Percentiles rank a stretch among this genome's conserved stretches.
These are phyloP conservation scores for Bathelium albidoporum DNA, from an alignment of 495 filamentous ascomycete genomes.

Conservation along the genomic window DNA sequence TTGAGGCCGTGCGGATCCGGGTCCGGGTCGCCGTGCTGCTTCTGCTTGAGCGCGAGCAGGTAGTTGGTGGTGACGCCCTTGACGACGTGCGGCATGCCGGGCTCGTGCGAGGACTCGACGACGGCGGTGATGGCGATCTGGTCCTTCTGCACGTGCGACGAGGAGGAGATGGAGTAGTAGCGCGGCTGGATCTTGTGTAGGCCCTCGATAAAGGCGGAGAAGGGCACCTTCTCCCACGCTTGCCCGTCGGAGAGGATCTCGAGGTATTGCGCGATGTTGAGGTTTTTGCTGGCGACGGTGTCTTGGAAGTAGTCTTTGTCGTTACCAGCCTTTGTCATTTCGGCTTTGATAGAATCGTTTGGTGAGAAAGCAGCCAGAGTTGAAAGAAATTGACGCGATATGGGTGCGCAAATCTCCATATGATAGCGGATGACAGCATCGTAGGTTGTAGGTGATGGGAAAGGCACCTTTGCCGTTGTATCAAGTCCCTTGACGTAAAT, in stretches of 20 bases:
- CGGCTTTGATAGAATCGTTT: conserved; percentile 67
- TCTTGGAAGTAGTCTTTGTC: conserved; percentile 97
- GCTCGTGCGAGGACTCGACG: conserved; percentile 70
- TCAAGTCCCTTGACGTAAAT: conserved; percentile 88
- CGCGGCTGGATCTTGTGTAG: conserved; percentile 90
- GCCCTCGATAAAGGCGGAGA: conserved; percentile 90
- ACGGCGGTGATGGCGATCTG: conserved; percentile 92
- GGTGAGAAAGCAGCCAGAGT: conserved; percentile 84
- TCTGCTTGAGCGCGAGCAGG: conserved; percentile 88
- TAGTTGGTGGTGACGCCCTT: conserved; percentile 98
- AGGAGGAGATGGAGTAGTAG: conserved; percentile 99
- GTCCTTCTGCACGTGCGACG: conserved; percentile 85
- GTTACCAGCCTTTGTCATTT: conserved; percentile 75
- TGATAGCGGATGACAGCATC: conserved; percentile 92
- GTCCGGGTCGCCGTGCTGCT: conserved; percentile 81
- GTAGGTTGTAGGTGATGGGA: conserved; percentile 94
- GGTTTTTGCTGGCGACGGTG: conserved; percentile 68
- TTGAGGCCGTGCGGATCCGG: conserved; percentile 80
- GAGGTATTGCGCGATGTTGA: conserved; percentile 87
- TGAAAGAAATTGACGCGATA: conserved; percentile 91
- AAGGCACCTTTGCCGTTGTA: conserved; percentile 92
- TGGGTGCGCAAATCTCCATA: conserved; percentile 89
- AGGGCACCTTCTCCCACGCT: conserved; percentile 75
- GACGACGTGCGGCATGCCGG: conserved; percentile 70
- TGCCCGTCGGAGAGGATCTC: conserved; percentile 57